Evolutionary conservation across 2,329 filamentous ascomycete genomes (phyloP), one percentile per base, ranked within the genome.

Genomic region (Ophidiomyces ophidiicola): DNA sequence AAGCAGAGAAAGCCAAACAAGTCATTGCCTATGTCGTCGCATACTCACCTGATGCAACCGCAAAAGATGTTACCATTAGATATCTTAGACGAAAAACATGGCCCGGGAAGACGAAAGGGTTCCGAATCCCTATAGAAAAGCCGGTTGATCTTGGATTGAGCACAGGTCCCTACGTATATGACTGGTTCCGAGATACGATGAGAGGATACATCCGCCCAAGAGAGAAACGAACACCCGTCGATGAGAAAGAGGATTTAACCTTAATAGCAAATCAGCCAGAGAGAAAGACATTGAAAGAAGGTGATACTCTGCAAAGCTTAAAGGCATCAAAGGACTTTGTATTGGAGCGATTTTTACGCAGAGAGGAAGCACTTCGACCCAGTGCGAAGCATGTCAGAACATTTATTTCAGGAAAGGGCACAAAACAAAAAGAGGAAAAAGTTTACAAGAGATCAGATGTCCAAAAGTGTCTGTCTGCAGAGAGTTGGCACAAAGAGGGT

Each of bases 401-500:
- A 7, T 94, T 96, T 58, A 75, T 69, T 3, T 76, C 76, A 32
- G 78, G 74, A 6, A 94, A 88, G 59, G 81, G 79, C 10, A 75
- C 76, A 31, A 80, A 79, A 32, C 63, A 72, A 2, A 80, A 80
- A 31, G 74, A 82, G 43, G 85, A 94, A 55, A 78, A 83, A 1
- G 85, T 96, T 0, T 96, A 77, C 54, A 71, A 71, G 1, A 78
- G 88, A 23, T 72, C 74, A 38, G 87, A 96, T 48, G 76, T 96
- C 0, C 76, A 87, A 2, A 70, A 73, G 26, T 93, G 92, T 57
- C 87, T 94, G 59, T 92, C 84, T 19, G 81, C 82, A 1, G 90
- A 98, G 57, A 94, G 84, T 1, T 98, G 90, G 90, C 90, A 96
- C 57, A 94, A 94, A 57, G 88, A 94, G 66, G 90, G 90, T 0